Evolutionary conservation across 352 stramenopile species (phyloP).

Genomic region (Phytophthora fragariaefolia): DNA sequence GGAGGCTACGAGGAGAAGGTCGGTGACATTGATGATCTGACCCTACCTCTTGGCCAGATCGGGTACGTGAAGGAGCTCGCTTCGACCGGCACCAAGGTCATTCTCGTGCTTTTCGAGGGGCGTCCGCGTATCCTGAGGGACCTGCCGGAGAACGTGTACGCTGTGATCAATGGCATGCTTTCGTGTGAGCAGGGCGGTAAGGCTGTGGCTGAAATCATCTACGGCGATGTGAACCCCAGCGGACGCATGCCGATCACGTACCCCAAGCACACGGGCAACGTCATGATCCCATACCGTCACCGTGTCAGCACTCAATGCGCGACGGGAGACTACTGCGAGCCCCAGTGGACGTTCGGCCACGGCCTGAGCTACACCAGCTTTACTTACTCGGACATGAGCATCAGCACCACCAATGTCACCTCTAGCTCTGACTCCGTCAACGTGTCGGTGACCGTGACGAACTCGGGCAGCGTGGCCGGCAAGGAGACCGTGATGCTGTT

Average conservation of each 20-base stretch:
- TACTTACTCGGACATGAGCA: neutral
- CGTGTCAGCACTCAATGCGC: neutral
- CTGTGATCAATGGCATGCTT: neutral
- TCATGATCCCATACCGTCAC: neutral
- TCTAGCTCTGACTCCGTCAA: neutral
- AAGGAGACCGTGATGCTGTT: slow-evolving; percentile 85
- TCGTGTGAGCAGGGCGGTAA: neutral
- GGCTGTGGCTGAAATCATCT: neutral
- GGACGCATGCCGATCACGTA: neutral
- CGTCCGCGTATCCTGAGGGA: neutral
- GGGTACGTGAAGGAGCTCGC: neutral
- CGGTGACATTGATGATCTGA: neutral
- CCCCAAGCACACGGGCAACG: neutral
- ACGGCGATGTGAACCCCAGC: neutral
- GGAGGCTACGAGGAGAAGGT: neutral
- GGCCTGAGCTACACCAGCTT: neutral
- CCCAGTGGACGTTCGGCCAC: neutral
- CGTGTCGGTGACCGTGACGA: slow-evolving; percentile 25
- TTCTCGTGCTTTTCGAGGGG: neutral
- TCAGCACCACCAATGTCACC: neutral
- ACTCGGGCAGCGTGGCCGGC: slow-evolving; percentile 54
- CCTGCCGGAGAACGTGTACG: neutral
- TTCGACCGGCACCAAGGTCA: neutral
- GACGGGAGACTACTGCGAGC: neutral
- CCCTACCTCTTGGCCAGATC: neutral